Base-by-base conservation (phyloP, 2,329 filamentous ascomycete species). In the Cladophialophora exuberans region DNA sequence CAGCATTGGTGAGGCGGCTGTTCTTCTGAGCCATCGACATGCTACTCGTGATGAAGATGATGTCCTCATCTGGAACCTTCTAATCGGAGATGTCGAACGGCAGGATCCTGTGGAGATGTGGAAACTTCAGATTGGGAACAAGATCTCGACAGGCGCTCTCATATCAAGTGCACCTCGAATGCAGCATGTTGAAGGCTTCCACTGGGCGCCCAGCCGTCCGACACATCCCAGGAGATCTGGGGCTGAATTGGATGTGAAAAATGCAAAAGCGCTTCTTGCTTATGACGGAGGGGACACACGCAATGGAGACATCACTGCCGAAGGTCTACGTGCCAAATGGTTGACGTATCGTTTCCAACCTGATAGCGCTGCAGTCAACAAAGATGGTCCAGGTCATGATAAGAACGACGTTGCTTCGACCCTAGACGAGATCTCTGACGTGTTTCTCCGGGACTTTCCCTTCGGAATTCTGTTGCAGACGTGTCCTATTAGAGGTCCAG, bases 21-120 rank as follows among this genome's bases (percentile, higher is more conserved):
- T 54, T 35, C 57, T 65, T 20, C 43, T 65, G 11, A 64, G 57
- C 42, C 63, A 65, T 48, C 46, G 63, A 23, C 63, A 65, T 30
- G 58, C 61, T 22, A 62, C 60, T 33, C 60, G 58, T 26, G 58
- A 61, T 41, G 50, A 57, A 54, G 62, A 65, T 35, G 56, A 62
- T 18, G 41, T 50, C 17, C 36, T 65, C 39, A 64, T 64, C 43
- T 64, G 62, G 61, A 63, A 53, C 35, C 55, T 64, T 4, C 51
- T 64, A 6, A 50, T 49, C 43, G 58, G 57, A 5, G 49, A 57
- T 22, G 13, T 31, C 3, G 15, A 39, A 11, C 17, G n/a, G 17
- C 28, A 47, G 13, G 45, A 54, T 39, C n/a, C 50, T 18, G 42
- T 39, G 4, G 50, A 49, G 33, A 53, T 57, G 54, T 57, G 54